Percentiles rank a stretch among this genome's conserved stretches.
These are phyloP conservation scores for Auriscalpium orientale DNA, from an alignment of 768 basidiomycete species.

Conservation along the genomic window DNA sequence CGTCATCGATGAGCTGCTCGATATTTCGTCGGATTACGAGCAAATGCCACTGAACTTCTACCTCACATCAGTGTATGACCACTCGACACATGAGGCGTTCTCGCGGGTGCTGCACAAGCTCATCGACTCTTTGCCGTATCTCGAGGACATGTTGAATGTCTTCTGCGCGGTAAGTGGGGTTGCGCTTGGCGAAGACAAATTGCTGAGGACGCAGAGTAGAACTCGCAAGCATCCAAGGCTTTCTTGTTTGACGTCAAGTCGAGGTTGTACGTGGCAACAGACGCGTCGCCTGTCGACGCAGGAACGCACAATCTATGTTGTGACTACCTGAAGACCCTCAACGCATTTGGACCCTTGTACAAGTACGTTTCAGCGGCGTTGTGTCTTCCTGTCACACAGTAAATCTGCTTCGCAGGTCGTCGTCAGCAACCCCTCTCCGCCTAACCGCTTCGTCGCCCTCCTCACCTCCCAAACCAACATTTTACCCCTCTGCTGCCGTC, in stretches of 20 bases:
- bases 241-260: slow-evolving; percentile 87
- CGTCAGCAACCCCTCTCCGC: slow-evolving; percentile 18
- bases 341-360: slow-evolving; percentile 81
- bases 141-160: slow-evolving; percentile 83
- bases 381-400: neutral
- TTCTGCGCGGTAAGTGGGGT: slow-evolving; percentile 58
- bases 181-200: neutral
- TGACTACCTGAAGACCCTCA: slow-evolving; percentile 84
- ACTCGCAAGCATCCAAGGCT: slow-evolving; percentile 88
- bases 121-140: slow-evolving; percentile 73
- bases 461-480: slow-evolving; percentile 31
- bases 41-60: slow-evolving; percentile 79
- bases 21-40: slow-evolving; percentile 69
- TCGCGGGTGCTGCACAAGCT: slow-evolving; percentile 84
- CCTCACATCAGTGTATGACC: slow-evolving; percentile 90
- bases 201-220: slow-evolving; percentile 35
- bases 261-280: slow-evolving; percentile 87
- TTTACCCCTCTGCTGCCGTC: slow-evolving; percentile 65
- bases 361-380: slow-evolving; percentile 37
- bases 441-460: slow-evolving; percentile 5
- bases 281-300: slow-evolving; percentile 85
- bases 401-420: slow-evolving; percentile 3
- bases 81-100: slow-evolving; percentile 87
- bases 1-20: slow-evolving; percentile 73
- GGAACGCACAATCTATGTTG: slow-evolving; percentile 85